Conservation (phyloP, 1,139 yeast species). For the Geotrichum carabidarum region DNA sequence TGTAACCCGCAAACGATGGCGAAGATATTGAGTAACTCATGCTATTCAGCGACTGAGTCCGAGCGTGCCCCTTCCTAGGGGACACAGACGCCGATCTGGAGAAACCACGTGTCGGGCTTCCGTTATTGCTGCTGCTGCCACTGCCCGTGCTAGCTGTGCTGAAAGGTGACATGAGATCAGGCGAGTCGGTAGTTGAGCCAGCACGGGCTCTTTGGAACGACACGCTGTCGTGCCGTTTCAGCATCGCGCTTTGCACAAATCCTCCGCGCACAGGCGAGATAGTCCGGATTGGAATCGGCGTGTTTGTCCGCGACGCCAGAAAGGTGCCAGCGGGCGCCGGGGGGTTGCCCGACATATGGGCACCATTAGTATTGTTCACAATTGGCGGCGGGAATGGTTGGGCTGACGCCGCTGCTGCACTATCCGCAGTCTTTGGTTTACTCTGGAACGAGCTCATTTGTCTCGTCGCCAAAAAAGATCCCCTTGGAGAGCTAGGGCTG, state of each 20-base stretch:
- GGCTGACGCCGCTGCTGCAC: background rate
- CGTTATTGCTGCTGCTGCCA: background rate
- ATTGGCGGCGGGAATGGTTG: background rate
- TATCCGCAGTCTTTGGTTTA: background rate
- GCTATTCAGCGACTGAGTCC: conserved; percentile 13
- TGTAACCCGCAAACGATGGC: background rate
- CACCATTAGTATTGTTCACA: background rate
- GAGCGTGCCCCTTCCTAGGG: conserved; percentile 12
- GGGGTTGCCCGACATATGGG: background rate
- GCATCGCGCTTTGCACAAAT: conserved; percentile 33
- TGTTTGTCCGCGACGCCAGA: conserved; percentile 7
- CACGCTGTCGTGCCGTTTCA: conserved; percentile 27
- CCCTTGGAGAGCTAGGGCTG: background rate
- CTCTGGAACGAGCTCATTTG: background rate
- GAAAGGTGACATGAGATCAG: background rate
- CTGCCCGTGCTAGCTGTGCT: background rate
- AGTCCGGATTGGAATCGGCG: background rate
- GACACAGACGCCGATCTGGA: background rate
- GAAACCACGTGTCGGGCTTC: background rate
- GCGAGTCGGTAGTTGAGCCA: conserved; percentile 6
- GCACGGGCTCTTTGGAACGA: conserved; percentile 14
- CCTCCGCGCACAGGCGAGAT: conserved; percentile 23
- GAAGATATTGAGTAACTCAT: background rate
- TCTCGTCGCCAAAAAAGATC: background rate
- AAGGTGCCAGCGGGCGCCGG: conserved; percentile 13